These are phyloP conservation scores for Tuber microsphaerosporum DNA, from an alignment of 495 filamentous ascomycete species.

Conservation along the genomic window DNA sequence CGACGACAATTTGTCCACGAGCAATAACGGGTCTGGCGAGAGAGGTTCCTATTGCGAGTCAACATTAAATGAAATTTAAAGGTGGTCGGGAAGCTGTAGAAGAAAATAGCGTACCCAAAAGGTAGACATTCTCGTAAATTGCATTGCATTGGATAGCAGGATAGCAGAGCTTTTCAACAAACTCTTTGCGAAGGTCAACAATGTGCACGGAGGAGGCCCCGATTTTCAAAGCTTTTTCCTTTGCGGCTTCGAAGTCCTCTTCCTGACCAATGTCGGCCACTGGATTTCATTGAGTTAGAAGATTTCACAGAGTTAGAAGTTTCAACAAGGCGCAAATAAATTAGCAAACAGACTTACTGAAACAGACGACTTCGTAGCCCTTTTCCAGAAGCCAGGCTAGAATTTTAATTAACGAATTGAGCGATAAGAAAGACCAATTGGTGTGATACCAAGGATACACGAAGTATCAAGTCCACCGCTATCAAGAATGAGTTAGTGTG, in stretches of 20 bases:
- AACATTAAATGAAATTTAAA: neutral
- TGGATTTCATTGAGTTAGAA: constrained; percentile 42
- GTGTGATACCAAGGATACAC: constrained; percentile 48
- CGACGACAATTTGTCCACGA: constrained; percentile 68
- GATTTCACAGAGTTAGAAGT: constrained; percentile 40
- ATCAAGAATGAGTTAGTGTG: constrained; percentile 8
- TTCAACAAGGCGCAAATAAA: neutral
- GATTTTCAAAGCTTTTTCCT: constrained; percentile 61
- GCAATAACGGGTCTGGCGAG: constrained; percentile 87
- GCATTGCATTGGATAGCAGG: constrained; percentile 83
- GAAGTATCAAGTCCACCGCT: constrained; percentile 60
- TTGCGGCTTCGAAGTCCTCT: constrained; percentile 61
- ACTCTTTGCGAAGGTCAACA: constrained; percentile 63
- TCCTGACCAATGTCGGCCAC: constrained; percentile 61
- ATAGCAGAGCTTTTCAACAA: constrained; percentile 81
- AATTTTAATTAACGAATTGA: constrained; percentile 39
- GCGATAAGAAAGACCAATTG: constrained; percentile 9
- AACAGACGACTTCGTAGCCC: constrained; percentile 61
- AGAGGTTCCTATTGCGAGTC: constrained; percentile 50
- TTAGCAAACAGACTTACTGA: constrained; percentile 46
- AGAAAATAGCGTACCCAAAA: constrained; percentile 51
- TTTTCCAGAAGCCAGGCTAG: constrained; percentile 60
- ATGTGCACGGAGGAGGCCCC: constrained; percentile 60
- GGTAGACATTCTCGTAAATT: constrained; percentile 76
- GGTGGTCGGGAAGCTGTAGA: neutral